Evolutionary conservation across 768 basidiomycete genomes (phyloP), one percentile per base, ranked within the genome.

Genomic region (Udeniomyces megalosporus): DNA sequence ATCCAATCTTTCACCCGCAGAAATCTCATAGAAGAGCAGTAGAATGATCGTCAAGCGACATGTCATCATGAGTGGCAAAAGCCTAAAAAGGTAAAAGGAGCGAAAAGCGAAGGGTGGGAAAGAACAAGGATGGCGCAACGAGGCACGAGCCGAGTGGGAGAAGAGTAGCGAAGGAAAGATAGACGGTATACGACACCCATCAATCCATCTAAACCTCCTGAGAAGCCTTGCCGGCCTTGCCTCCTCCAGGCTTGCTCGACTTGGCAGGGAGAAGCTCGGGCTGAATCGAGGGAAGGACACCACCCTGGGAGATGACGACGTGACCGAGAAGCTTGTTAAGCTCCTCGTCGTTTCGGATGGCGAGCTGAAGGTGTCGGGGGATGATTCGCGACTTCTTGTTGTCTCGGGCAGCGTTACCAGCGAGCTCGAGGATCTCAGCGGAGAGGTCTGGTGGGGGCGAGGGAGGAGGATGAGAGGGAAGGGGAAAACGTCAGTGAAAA

Each of bases 381-480:
- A 89, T 93, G 72, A 97, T 93, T 74, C 92, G 89, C 73, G 95
- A 95, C 57, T 95, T 91, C 55, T 86, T 82, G 28, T 95, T 80
- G 77, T 97, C 92, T 71, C 95, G 95, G 3, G 92, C 93, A 35
- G 92, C 92, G 73, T 96, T 96, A 26, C 92, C 92, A 60, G 92
- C 92, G 54, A 96, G 81, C 73, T 96, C 92, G 60, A 97, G 77
- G 12, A 97, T 92, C 72, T 97, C 92, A 17, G 92, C 92, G 0
- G 92, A 93, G 61, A 96, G 80, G 68, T 95, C 90, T 35, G 92
- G 89, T 29, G 91, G 11, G 8, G 56, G 20, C 6, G 8, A 26
- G 26, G 31, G 15, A 10, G 26, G 42, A n/a, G 10, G 92, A 90
- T 29, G 91, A 26, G 8, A 44, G 20, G 26, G 8, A 26, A 42